Conservation (phyloP, 1,139 yeast genomes). For the Blastobotrys ciferrii region DNA sequence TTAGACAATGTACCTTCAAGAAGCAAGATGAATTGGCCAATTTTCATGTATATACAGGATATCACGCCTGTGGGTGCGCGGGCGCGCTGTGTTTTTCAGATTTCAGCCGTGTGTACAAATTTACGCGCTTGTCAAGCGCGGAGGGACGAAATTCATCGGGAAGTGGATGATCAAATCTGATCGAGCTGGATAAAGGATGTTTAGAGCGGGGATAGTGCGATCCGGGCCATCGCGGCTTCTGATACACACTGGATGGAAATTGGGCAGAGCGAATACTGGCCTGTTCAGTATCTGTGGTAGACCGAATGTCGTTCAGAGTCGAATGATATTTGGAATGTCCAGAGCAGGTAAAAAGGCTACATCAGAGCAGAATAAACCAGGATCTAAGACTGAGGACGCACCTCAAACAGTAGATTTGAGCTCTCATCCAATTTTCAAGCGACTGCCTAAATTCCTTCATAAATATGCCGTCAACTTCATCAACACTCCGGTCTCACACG, state of each 20-base stretch:
- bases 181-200: neutral
- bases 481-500: constrained; percentile 64
- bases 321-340: neutral
- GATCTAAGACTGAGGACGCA: too few species aligned
- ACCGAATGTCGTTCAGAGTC: neutral
- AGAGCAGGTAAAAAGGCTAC: neutral
- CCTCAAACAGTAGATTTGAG: constrained; percentile 13
- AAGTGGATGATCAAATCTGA: too few species aligned
- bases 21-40: neutral
- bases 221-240: neutral
- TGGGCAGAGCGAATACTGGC: neutral
- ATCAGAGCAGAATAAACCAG: neutral
- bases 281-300: neutral
- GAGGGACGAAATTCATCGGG: too few species aligned
- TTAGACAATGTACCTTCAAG: too few species aligned
- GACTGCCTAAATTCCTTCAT: constrained; percentile 47
- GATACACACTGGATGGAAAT: neutral
- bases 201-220: neutral
- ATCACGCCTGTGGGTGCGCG: neutral
- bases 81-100: too few species aligned
- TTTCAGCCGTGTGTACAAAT: neutral
- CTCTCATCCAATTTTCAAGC: constrained; percentile 16
- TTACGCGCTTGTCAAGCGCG: neutral
- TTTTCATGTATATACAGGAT: too few species aligned
- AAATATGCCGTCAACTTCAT: constrained; percentile 51